These are phyloP conservation scores for Penicillium sp. DNA, from an alignment of 2,329 filamentous ascomycete species.

Conservation along the genomic window DNA sequence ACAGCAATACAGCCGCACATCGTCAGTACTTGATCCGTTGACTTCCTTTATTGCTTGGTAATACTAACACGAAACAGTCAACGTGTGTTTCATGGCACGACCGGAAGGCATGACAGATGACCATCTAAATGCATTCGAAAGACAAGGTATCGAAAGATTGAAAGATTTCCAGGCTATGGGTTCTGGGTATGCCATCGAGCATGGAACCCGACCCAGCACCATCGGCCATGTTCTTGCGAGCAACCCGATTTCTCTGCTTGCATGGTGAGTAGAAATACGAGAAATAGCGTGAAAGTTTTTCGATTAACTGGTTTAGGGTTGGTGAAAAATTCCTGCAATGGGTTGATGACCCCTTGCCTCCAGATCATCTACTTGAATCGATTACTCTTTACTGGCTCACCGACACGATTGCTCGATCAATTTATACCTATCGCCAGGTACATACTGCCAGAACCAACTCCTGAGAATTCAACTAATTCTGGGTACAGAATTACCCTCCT, in stretches of 20 bases:
- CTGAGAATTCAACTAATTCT: background rate
- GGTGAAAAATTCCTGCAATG: conserved; percentile 45
- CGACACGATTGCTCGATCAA: conserved; percentile 39
- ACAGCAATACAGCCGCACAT: conserved; percentile 29
- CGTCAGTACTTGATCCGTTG: conserved; percentile 20
- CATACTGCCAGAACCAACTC: background rate
- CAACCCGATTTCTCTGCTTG: conserved; percentile 36
- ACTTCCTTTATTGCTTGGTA: background rate
- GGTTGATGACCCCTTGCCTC: conserved; percentile 37
- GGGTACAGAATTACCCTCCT: conserved; percentile 21
- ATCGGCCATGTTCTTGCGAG: conserved; percentile 40
- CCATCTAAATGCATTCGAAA: conserved; percentile 26
- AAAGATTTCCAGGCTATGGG: conserved; percentile 25
- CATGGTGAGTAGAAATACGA: conserved; percentile 32
- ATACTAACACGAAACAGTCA: conserved; percentile 28
- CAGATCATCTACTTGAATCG: conserved; percentile 38
- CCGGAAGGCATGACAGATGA: conserved; percentile 30
- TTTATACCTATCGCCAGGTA: conserved; percentile 40
- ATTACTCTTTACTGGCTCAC: conserved; percentile 46
- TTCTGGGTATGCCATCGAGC: conserved; percentile 33
- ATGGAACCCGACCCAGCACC: conserved; percentile 38
- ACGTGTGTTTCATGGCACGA: conserved; percentile 30
- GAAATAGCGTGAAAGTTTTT: background rate
- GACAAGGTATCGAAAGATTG: conserved; percentile 34
- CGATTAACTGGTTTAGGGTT: conserved; percentile 34